Evolutionary conservation across 2,329 filamentous ascomycete species (phyloP), one percentile per base, ranked within the genome.

Genomic region (Trichoderma endophyticum): DNA sequence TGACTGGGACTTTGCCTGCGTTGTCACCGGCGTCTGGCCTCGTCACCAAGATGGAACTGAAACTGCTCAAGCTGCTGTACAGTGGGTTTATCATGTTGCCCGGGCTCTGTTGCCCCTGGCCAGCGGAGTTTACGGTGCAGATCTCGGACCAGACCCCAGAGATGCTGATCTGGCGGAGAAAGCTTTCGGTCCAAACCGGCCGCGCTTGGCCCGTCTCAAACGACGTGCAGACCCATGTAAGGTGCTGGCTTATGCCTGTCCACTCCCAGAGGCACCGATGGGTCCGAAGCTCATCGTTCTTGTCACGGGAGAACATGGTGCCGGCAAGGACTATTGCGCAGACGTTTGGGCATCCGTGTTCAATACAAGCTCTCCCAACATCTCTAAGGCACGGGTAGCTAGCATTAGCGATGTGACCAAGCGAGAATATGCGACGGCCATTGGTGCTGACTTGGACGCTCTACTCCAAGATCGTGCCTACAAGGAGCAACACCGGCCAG

Each of bases 1-100:
- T 79, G 83, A 88, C 77, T 91, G 89, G 89, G 83, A 87, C 36
- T 91, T 86, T 80, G 89, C 89, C 60, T 91, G 89, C 75, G 87
- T 91, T 5, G 76, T 92, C 56, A 91, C 89, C 6, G 89, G 87
- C 30, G 85, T 90, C 71, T 91, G 89, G 89, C 81, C 82, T 3
- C 86, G 88, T 18, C 81, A 86, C 11, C 77, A 87, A 78, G 87
- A 89, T 73, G 83, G 77, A 57, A 85, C 82, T 0, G 78, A 81
- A 60, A 51, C 74, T 12, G 81, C 85, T 73, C 80, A 72, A 73
- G 77, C 76, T 70, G 82, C 79, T 2, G 76, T 86, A 4, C 70
- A 76, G 5, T 91, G 89, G 89, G 89, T 91, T 21, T 91, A 91
- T 76, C 73, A 82, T 1, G 81, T 88, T 64, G 85, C 78, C 60